Percentiles rank a stretch among this genome's conserved stretches.
phyloP scores from a whole-genome alignment of 2,329 filamentous ascomycete genomes.

The Chaetoscypha palmicola region DNA sequence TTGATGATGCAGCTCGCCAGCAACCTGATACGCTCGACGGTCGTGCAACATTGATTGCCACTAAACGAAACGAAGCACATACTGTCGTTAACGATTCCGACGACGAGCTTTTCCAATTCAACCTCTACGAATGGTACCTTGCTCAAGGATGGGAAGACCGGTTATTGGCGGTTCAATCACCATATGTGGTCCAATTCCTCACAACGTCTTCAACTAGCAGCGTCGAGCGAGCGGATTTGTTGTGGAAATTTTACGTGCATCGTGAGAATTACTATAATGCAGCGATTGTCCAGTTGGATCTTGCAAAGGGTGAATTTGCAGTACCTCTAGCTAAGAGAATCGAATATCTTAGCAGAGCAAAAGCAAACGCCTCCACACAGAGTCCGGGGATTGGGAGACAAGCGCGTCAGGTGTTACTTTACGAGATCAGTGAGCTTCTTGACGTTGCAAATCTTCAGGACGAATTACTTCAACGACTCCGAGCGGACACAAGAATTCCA shows the following conservation, averaged over 20 bases:
- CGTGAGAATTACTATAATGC: slow-evolving; percentile 79
- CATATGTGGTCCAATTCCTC: slow-evolving; percentile 81
- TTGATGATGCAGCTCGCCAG: slow-evolving; percentile 63
- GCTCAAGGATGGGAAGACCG: slow-evolving; percentile 76
- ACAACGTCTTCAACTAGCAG: slow-evolving; percentile 66
- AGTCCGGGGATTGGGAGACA: slow-evolving; percentile 71
- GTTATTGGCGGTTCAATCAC: slow-evolving; percentile 75
- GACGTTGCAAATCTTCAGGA: slow-evolving; percentile 95
- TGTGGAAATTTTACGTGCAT: slow-evolving; percentile 89
- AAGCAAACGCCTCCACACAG: slow-evolving; percentile 83
- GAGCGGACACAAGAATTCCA: slow-evolving; percentile 62
- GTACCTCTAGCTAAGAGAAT: slow-evolving; percentile 81
- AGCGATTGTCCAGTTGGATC: slow-evolving; percentile 73
- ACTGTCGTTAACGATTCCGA: slow-evolving; percentile 79
- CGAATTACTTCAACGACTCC: slow-evolving; percentile 74
- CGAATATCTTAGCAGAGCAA: slow-evolving; percentile 81
- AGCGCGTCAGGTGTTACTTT: slow-evolving; percentile 75
- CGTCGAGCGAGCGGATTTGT: slow-evolving; percentile 74
- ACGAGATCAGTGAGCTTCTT: slow-evolving; percentile 77
- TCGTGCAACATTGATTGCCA: slow-evolving; percentile 65
- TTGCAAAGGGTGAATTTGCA: slow-evolving; percentile 75
- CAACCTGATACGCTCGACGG: slow-evolving; percentile 74
- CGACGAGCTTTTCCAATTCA: slow-evolving; percentile 92
- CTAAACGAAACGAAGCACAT: slow-evolving; percentile 81
- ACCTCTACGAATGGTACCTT: slow-evolving; percentile 98